A percentile compares a stretch with the other conserved stretches of the same genome.
These are phyloP conservation scores for Theobroma grandiflorum DNA, from an alignment of 441 rosid genomes.

Conservation along the genomic window DNA sequence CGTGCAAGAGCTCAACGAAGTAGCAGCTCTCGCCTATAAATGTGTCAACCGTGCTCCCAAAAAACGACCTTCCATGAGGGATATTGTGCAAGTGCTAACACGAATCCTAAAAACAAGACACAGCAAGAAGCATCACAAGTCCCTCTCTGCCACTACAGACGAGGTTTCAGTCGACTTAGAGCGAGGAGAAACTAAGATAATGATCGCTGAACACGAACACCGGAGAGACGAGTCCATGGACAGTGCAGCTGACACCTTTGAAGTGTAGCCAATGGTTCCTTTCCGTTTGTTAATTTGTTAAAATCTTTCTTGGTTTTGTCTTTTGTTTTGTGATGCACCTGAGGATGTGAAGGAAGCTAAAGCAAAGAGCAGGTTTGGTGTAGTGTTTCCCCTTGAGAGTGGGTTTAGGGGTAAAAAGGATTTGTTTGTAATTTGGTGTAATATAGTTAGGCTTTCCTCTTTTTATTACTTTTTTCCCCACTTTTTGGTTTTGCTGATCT, in stretches of 20 bases:
- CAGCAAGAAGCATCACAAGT: conserved; percentile 66
- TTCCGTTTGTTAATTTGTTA: conserved; percentile 27
- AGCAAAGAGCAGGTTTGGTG: conserved; percentile 27
- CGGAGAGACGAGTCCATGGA: conserved; percentile 77
- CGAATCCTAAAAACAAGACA: conserved; percentile 73
- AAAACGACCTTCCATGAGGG: conserved; percentile 94
- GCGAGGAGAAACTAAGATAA: conserved; percentile 49
- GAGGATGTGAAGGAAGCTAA: conserved; percentile 30
- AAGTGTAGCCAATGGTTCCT: conserved; percentile 40
- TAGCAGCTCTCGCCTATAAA: conserved; percentile 89
- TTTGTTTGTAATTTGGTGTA: conserved; percentile 30
- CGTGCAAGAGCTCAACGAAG: conserved; percentile 78
- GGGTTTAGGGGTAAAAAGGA: conserved; percentile 27
- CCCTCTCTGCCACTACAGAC: conserved; percentile 52
- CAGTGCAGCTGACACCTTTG: conserved; percentile 60
- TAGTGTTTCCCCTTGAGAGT: conserved; percentile 18
- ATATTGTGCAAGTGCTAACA: conserved; percentile 84
- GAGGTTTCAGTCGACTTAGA: conserved; percentile 63
- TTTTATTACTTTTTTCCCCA: neutral
- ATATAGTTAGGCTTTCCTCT: conserved; percentile 29
- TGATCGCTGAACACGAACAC: conserved; percentile 63
- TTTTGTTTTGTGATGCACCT: conserved; percentile 37
- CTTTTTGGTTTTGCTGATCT: conserved; percentile 8
- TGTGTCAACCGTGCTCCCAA: conserved; percentile 73
- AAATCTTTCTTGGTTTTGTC: conserved; percentile 28